Evolutionary conservation across 805 yeast genomes (phyloP), one percentile per base, ranked within the genome.

Genomic region (Pichia californica): DNA sequence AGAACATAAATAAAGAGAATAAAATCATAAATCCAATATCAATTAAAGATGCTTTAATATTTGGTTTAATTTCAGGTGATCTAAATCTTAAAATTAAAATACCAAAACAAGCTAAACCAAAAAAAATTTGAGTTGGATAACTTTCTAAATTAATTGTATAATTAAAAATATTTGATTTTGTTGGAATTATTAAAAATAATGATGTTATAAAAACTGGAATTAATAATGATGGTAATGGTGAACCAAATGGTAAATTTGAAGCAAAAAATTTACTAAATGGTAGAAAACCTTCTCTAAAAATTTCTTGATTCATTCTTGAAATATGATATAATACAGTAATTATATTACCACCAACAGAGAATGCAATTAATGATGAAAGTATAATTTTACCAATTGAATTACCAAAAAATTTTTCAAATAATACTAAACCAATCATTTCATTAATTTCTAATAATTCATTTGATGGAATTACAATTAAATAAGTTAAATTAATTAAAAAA

Each of bases 261-360:
- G 80, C 71, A 69, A 76, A 73, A 45, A 70, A 61, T 25, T 51
- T 52, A 9, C 79, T 73, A 38, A 61, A 68, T 4, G 82, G 82
- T 23, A 76, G 56, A 50, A 67, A 74, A 0, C 81, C 81, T 48
- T 74, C 80, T 20, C 79, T 55, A 53, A 76, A 76, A 1, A 73
- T 74, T 53, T 76, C 82, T 53, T 76, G 82, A 48, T 71, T 71
- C 56, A 73, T 69, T 47, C 81, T 61, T 2, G 79, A 73, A 18
- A 74, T 66, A 15, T 76, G 71, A 52, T 73, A 76, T 32, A 75
- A 51, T 7, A 76, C 81, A 16, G 75, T 77, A 47, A 76, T 68
- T 5, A 76, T 69, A 49, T 76, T 76, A 2, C 81, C 80, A 3
- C 74, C 81, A 5, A 80, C 71, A 39, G 77, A 74, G 18, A 74